Evolutionary conservation across 2,329 filamentous ascomycete genomes (phyloP), one percentile per base, ranked within the genome.

Genomic region (Paracamarosporium sp.): DNA sequence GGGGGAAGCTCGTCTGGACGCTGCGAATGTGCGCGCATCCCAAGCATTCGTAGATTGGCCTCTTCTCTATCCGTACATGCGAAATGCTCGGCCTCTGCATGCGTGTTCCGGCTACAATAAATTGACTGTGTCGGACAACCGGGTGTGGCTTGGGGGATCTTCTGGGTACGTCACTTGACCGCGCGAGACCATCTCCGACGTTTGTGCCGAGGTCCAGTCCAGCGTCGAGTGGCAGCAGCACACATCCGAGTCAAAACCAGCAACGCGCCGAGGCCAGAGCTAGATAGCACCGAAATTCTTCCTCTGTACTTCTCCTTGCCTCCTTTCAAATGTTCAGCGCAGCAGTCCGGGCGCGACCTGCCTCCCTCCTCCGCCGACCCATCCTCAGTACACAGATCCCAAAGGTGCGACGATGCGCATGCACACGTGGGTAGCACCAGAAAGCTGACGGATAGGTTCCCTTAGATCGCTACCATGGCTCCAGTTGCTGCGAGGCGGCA

Each of bases 271-370:
- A 41, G 27, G 35, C 35, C 13, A 40, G 25, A 22, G 31, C 48
- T 28, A 9, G n/a, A 27, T 22, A 51, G 35, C 36, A 55, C 52
- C 61, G 46, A 51, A 53, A 36, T 46, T 59, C 54, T 54, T 62
- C 50, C 44, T 38, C 27, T 61, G 30, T 28, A 55, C 46, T 4
- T 48, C 53, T 53, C 47, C 38, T 28, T 45, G 27, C 57, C 46
- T 51, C 45, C 59, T 65, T 63, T 59, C 69, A 72, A 61, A 78
- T 78, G 76, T 77, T 78, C 59, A 76, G 68, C 73, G 75, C 74
- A 73, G 70, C 71, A 67, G 73, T 71, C 61, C 65, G 74, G 65
- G 71, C 73, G 67, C 70, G 75, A 71, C 69, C 76, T 59, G 70
- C 69, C 66, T 76, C 69, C 58, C 66, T 75, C 61, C 69, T 77